These are phyloP conservation scores for Zygosaccharomyces pseudorouxii DNA, from an alignment of 805 yeast genomes.

Conservation along the genomic window DNA sequence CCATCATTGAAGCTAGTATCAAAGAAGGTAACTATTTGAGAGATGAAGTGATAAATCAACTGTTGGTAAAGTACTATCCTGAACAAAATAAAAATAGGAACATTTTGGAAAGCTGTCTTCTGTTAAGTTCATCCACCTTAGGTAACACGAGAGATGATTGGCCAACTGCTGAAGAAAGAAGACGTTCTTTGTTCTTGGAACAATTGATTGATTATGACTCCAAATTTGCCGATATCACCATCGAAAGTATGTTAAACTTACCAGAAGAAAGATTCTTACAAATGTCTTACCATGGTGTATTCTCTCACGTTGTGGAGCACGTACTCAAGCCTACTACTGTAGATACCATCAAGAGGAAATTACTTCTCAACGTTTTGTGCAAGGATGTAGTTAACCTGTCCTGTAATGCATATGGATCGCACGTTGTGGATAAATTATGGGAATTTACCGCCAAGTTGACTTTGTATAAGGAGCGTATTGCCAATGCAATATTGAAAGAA, in stretches of 20 bases:
- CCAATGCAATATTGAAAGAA: slow-evolving; percentile 54
- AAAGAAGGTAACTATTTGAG: slow-evolving; percentile 53
- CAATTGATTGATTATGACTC: slow-evolving; percentile 65
- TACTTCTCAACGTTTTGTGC: slow-evolving; percentile 60
- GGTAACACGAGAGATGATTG: slow-evolving; percentile 83
- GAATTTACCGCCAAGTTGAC: slow-evolving; percentile 68
- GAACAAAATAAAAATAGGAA: slow-evolving; percentile 38
- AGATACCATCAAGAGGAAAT: slow-evolving; percentile 54
- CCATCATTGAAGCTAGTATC: slow-evolving; percentile 62
- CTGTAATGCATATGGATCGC: slow-evolving; percentile 88
- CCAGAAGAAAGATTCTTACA: slow-evolving; percentile 59
- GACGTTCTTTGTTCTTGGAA: slow-evolving; percentile 70
- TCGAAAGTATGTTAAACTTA: slow-evolving; percentile 56
- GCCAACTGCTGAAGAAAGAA: slow-evolving; percentile 89
- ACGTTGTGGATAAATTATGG: slow-evolving; percentile 83
- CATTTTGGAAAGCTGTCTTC: slow-evolving; percentile 63
- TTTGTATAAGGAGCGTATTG: slow-evolving; percentile 82
- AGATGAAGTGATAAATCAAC: slow-evolving; percentile 51
- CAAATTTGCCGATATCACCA: slow-evolving; percentile 50
- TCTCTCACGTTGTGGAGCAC: slow-evolving; percentile 80
- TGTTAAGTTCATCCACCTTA: slow-evolving; percentile 62
- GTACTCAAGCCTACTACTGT: slow-evolving; percentile 49
- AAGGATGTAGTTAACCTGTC: slow-evolving; percentile 57
- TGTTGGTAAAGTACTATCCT: slow-evolving; percentile 44
- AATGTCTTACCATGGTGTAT: slow-evolving; percentile 86